Conservation (phyloP, 2,329 filamentous ascomycete species). For the Paramyrothecium sp. region DNA sequence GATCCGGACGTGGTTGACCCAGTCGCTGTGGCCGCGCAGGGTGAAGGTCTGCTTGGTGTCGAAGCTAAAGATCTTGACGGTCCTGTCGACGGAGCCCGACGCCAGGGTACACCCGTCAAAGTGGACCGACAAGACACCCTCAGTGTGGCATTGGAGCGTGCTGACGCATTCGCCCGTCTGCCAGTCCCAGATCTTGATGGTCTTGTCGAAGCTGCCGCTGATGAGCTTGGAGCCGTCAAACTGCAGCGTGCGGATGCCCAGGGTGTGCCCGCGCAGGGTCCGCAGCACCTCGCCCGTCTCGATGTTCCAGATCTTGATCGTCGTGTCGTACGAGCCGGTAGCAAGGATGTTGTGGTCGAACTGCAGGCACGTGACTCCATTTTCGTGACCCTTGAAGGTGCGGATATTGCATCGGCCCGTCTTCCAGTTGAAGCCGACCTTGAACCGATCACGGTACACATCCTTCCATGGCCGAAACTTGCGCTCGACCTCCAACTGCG, state of each 20-base stretch:
- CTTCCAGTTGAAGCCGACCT: slow-evolving; percentile 97
- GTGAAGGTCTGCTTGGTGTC: slow-evolving; percentile 77
- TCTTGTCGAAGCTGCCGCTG: slow-evolving; percentile 83
- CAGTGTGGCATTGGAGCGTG: slow-evolving; percentile 75
- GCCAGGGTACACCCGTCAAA: slow-evolving; percentile 83
- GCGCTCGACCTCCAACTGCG: slow-evolving; percentile 40
- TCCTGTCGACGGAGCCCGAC: slow-evolving; percentile 85
- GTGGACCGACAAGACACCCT: slow-evolving; percentile 83
- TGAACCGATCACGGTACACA: slow-evolving; percentile 92
- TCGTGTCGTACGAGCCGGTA: slow-evolving; percentile 92
- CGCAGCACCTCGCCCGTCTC: slow-evolving; percentile 82
- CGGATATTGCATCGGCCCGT: slow-evolving; percentile 85
- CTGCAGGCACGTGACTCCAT: slow-evolving; percentile 59
- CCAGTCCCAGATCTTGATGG: slow-evolving; percentile 96
- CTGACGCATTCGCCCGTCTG: slow-evolving; percentile 83
- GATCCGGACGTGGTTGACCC: slow-evolving; percentile 94
- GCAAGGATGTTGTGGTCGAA: slow-evolving; percentile 88
- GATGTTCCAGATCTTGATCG: slow-evolving; percentile 95
- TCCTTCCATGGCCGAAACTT: slow-evolving; percentile 83
- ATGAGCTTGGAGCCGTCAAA: slow-evolving; percentile 92
- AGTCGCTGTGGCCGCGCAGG: slow-evolving; percentile 83
- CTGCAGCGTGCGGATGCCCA: slow-evolving; percentile 83
- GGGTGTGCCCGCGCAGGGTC: slow-evolving; percentile 80
- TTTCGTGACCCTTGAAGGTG: slow-evolving; percentile 80
- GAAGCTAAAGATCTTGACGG: slow-evolving; percentile 91